Conservation (phyloP, 2,329 filamentous ascomycete species). For the Xylaria sp. region DNA sequence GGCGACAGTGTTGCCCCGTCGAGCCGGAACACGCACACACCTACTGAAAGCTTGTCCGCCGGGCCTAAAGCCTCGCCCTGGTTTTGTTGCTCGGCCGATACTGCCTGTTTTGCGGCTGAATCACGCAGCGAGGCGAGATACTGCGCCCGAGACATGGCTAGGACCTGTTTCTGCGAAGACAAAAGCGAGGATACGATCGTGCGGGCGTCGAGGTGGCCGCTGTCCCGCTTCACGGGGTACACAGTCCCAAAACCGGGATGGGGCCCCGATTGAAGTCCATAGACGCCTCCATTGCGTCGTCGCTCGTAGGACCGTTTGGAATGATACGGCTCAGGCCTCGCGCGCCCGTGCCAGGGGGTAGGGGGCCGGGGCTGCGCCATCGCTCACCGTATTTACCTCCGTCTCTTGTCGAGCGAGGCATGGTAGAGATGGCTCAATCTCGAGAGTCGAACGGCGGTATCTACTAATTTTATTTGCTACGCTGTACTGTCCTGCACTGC, state of each 20-base stretch:
- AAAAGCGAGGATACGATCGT: conserved; percentile 40
- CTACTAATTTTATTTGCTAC: neutral
- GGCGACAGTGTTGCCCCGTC: conserved; percentile 43
- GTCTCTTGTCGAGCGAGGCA: neutral
- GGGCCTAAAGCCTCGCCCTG: neutral
- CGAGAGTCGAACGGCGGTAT: neutral
- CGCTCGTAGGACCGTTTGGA: neutral
- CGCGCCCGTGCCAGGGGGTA: neutral
- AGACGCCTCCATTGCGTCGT: neutral
- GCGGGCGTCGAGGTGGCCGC: conserved; percentile 19
- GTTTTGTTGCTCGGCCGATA: neutral
- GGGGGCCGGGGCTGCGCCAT: neutral
- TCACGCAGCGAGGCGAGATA: conserved; percentile 40
- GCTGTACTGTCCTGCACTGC: neutral
- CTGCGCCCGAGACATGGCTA: conserved; percentile 49
- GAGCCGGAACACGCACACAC: conserved; percentile 48
- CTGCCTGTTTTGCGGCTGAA: neutral
- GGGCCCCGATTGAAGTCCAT: neutral
- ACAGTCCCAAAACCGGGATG: neutral
- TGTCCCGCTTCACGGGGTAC: neutral
- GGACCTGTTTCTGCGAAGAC: conserved; percentile 44
- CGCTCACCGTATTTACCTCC: neutral
- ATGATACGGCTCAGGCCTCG: neutral
- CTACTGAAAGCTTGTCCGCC: conserved; percentile 42
- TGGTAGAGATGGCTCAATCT: neutral